Evolutionary conservation across 1,284 basidiomycete species (phyloP).

Genomic region (Coniferiporia sulphurascens): DNA sequence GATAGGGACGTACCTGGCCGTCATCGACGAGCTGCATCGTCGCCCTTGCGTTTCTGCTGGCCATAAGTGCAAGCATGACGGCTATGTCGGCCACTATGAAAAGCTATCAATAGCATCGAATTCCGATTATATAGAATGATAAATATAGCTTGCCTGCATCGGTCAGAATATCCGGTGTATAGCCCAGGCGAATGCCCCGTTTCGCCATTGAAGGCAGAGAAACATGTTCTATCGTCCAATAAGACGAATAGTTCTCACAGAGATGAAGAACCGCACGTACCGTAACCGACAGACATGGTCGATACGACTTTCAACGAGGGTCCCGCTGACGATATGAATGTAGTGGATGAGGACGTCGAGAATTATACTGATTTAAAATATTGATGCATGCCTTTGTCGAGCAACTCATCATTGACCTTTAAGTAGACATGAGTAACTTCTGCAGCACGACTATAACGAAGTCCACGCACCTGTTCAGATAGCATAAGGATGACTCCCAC

Average conservation of each 20-base stretch:
- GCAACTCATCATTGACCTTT: conserved; percentile 49
- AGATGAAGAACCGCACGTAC: conserved; percentile 35
- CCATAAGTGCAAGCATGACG: conserved; percentile 89
- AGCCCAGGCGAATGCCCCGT: conserved; percentile 74
- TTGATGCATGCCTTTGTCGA: conserved; percentile 56
- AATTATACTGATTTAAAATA: conserved; percentile 15
- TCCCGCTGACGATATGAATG: conserved; percentile 42
- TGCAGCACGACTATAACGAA: conserved; percentile 32
- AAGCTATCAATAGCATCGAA: conserved; percentile 2
- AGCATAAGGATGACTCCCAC: conserved; percentile 65
- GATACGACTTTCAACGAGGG: conserved; percentile 73
- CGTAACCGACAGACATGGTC: conserved; percentile 88
- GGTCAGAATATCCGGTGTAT: conserved; percentile 88
- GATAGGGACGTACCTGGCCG: conserved; percentile 46
- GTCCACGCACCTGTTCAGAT: conserved; percentile 62
- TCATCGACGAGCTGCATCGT: conserved; percentile 61
- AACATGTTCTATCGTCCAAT: conserved; percentile 65
- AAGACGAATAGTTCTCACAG: not conserved
- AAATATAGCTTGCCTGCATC: conserved; percentile 58
- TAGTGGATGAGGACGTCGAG: not conserved
- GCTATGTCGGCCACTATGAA: conserved; percentile 77
- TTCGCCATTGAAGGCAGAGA: conserved; percentile 58
- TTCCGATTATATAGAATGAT: not conserved
- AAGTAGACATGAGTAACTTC: not conserved
- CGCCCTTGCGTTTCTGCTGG: conserved; percentile 70